Evolutionary conservation across 2,329 filamentous ascomycete genomes (phyloP).

Genomic region (Didymellaceae sp.): DNA sequence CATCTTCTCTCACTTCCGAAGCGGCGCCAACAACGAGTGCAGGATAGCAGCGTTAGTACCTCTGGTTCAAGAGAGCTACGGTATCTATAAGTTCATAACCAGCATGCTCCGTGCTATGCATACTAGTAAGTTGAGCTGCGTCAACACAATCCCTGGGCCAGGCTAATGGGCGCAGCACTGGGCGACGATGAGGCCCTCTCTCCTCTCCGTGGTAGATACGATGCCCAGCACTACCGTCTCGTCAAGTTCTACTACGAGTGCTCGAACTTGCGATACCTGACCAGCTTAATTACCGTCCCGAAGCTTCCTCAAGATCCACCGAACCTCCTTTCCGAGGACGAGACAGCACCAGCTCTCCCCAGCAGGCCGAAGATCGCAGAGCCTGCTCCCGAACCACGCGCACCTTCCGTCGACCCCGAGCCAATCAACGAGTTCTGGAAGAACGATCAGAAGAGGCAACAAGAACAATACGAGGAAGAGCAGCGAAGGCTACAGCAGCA

Average conservation of each 20-base stretch:
- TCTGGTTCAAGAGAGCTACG: conserved; percentile 95
- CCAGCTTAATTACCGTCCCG: conserved; percentile 92
- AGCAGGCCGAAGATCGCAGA: conserved; percentile 70
- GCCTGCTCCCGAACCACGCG: conserved; percentile 69
- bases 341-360: conserved; percentile 79
- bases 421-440: conserved; percentile 99
- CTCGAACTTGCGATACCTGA: conserved; percentile 95
- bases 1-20: conserved; percentile 95
- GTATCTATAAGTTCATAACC: conserved; percentile 99
- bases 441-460: conserved; percentile 86
- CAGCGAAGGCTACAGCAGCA: conserved; percentile 87
- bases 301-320: conserved; percentile 95
- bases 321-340: conserved; percentile 83
- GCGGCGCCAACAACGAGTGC: conserved; percentile 93
- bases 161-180: conserved; percentile 64
- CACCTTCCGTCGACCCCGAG: conserved; percentile 80
- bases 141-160: not conserved
- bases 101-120: conserved; percentile 99
- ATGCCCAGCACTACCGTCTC: conserved; percentile 94
- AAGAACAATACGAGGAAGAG: conserved; percentile 93
- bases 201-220: conserved; percentile 85
- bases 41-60: conserved; percentile 92
- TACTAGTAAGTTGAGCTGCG: conserved; percentile 66
- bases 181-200: conserved; percentile 92
- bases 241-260: conserved; percentile 99